phyloP scores from a whole-genome alignment of 148 eudicot species.

The Suaeda aralocaspica region DNA sequence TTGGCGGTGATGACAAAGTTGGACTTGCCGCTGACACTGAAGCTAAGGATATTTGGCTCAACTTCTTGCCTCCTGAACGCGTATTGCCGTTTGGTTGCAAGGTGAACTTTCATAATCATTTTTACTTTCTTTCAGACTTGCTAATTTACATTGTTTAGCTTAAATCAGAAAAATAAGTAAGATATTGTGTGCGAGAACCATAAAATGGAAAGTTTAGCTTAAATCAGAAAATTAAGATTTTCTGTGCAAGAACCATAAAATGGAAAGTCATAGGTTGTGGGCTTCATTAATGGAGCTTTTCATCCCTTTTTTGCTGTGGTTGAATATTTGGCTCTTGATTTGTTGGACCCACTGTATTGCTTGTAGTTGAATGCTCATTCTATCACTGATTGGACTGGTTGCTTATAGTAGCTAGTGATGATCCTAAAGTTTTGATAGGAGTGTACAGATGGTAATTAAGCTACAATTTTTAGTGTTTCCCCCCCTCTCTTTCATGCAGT shows the following conservation, averaged over 20 bases:
- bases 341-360: background rate
- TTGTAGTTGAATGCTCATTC: background rate
- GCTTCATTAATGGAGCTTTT: background rate
- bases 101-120: slow-evolving; percentile 34
- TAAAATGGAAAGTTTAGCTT: too few relatives aligned
- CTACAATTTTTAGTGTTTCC: background rate
- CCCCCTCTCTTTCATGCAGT: background rate
- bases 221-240: too few relatives aligned
- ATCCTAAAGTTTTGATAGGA: background rate
- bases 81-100: slow-evolving; percentile 96
- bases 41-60: slow-evolving; percentile 85
- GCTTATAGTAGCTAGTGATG: background rate
- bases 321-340: background rate
- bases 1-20: slow-evolving; percentile 90
- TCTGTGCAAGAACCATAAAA: too few relatives aligned
- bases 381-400: background rate
- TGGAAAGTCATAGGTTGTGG: too few relatives aligned
- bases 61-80: slow-evolving; percentile 62
- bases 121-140: background rate
- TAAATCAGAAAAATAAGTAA: too few relatives aligned
- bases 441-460: background rate
- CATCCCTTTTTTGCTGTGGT: background rate
- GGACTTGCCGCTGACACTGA: slow-evolving; percentile 83
- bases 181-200: too few relatives aligned
- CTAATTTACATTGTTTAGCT: too few relatives aligned